Base-by-base conservation (phyloP, 495 filamentous ascomycete species). In the Endocarpon pusillum region DNA sequence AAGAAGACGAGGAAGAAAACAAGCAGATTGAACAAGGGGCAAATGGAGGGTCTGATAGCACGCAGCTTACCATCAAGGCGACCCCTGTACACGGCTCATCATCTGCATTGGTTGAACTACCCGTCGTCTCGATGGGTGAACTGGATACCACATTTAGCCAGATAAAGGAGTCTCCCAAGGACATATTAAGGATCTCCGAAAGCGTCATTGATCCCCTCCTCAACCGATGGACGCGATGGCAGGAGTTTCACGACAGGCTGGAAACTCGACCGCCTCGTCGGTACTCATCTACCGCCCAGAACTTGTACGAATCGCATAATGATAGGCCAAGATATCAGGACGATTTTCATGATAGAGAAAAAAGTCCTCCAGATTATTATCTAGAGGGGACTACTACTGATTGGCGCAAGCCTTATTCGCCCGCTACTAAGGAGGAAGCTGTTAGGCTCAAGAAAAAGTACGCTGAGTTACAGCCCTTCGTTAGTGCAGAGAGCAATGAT, bases 171-270 rank as follows among this genome's bases (percentile, higher is more conserved):
- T 53, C 48, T 3, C 56, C 59, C 12, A 64, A 55, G 30, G 54
- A 51, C n/a, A 57, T 60, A 42, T 40, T 62, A 2, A 47, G 48
- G 3, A 43, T 57, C 3, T 54, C 59, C 0, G 56, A 54, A 17
- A 41, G 31, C 2, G 53, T 59, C 4, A 46, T 63, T 32, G 52
- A 58, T 27, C 43, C 41, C 11, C 34, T 64, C 17, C 33, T 64
- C 4, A 33, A 35, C 9, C 39, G 52, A 12, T 64, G 58, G 58
- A 49, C 53, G 8, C 42, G 47, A 23, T 33, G 38, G 1, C 38
- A 34, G 11, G 43, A 44, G 33, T 21, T 34, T 4, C 14, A 9
- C 18, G 32, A 25, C 10, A 34, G 18, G 27, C 19, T 21, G 22
- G 31, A 21, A 28, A 28, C 25, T 34, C 28, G 17, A 25, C 14